Base-by-base conservation (phyloP, 306 rosid species). In the Vigna mungo region DNA sequence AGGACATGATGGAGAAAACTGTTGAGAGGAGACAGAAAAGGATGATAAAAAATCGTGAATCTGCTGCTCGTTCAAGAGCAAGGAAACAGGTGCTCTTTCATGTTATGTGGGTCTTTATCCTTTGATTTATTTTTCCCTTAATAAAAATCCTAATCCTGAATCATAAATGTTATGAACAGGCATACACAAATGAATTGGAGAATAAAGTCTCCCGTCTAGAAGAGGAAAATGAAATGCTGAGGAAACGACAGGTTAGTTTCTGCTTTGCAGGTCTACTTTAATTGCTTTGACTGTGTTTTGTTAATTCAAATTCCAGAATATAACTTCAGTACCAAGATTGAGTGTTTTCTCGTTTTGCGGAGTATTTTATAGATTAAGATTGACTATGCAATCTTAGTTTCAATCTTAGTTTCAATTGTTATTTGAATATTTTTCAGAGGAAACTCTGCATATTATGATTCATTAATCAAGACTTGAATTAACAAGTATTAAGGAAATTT, bases 1-100 rank as follows among this genome's bases (percentile, higher is more conserved):
- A 86, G 59, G 93, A 89, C 72, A 79, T 90, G 68, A 82, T 96
- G 3, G 98, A 89, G 90, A 96, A 81, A 81, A 93, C 96, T 25
- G 98, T 93, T 12, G 99, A 93, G 84, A 87, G 99, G 83, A 87
- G 99, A 83, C 99, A 96, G 68, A 96, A 96, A 80, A 85, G 99
- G 81, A 96, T 96, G 99, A 96, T 96, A 54, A 96, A 96, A 86
- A 96, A 96, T 74, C 85, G 99, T 62, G 99, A 93, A 87, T 96
- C 99, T 66, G 99, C 99, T 59, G 98, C 99, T 23, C 99, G 99
- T 54, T 96, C 99, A 55, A 90, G 99, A 76, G 98, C 98, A 43
- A 88, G 99, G 89, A 92, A 93, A 86, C 99, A 96, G 96, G 99
- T 96, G 43, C 46, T 54, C 56, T 71, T 72, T 62, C 49, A 11